Percentiles rank a stretch among this genome's conserved stretches.
These are phyloP conservation scores for Ophiocordyceps robertsii DNA, from an alignment of 2,329 filamentous ascomycete species.

Conservation along the genomic window DNA sequence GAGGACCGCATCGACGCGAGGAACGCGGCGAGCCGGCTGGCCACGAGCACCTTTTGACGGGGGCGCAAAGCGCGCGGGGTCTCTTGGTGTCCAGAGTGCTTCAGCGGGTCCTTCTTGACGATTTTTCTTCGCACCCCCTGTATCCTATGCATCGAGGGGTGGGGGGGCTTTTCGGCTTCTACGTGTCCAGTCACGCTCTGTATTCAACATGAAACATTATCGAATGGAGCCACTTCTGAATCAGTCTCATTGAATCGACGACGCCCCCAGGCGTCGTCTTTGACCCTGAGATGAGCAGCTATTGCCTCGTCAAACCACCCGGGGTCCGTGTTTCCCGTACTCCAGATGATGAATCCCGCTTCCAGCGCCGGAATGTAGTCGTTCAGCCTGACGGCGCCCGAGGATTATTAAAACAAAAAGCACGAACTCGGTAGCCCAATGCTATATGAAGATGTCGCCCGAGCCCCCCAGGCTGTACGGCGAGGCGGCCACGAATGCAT, in stretches of 20 bases:
- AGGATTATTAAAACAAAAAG: background rate
- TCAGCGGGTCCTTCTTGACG: background rate
- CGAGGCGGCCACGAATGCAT: conserved; percentile 10
- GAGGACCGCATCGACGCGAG: conserved; percentile 89
- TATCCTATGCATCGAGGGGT: too few relatives aligned
- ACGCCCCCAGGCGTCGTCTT: too few relatives aligned
- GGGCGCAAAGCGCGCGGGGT: background rate
- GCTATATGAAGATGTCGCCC: conserved; percentile 18
- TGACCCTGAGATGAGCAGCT: too few relatives aligned
- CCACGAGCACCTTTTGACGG: conserved; percentile 74
- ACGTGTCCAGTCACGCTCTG: background rate
- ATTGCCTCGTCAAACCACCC: too few relatives aligned
- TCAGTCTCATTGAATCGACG: too few relatives aligned
- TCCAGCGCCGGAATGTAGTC: too few relatives aligned
- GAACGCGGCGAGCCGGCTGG: conserved; percentile 88
- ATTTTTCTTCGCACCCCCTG: background rate
- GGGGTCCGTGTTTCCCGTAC: too few relatives aligned
- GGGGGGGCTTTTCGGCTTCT: background rate
- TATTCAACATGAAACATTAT: background rate
- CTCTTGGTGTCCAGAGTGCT: background rate
- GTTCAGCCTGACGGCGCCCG: background rate
- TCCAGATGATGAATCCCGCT: too few relatives aligned
- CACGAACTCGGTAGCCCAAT: background rate
- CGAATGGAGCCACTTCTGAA: too few relatives aligned
- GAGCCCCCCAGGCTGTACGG: conserved; percentile 13